A percentile compares a stretch with the other conserved stretches of the same genome.
These are phyloP conservation scores for Cucurbita moschata DNA, from an alignment of 306 rosid genomes.

Conservation along the genomic window DNA sequence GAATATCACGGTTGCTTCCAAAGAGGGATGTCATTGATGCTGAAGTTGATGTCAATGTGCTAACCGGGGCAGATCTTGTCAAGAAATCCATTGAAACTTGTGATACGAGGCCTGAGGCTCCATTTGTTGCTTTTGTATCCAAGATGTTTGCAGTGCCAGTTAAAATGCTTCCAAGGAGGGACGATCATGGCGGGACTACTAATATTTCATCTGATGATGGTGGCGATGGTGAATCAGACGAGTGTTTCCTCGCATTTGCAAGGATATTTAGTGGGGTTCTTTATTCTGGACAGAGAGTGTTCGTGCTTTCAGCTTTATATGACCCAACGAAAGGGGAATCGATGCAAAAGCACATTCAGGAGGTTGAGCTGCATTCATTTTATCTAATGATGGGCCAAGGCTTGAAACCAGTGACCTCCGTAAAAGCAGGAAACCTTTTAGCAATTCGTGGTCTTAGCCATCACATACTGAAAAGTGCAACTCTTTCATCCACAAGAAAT, in stretches of 20 bases:
- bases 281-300: slow-evolving; percentile 46
- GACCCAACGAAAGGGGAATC: slow-evolving; percentile 72
- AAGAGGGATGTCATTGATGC: slow-evolving; percentile 26
- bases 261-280: slow-evolving; percentile 81
- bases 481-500: slow-evolving; percentile 65
- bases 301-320: slow-evolving; percentile 80
- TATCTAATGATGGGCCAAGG: slow-evolving; percentile 97
- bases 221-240: slow-evolving; percentile 54
- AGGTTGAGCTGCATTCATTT: slow-evolving; percentile 52
- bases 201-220: slow-evolving; percentile 26
- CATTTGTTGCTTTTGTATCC: slow-evolving; percentile 76
- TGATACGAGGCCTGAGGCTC: slow-evolving; percentile 52
- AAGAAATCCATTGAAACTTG: slow-evolving; percentile 50
- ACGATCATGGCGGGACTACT: slow-evolving; percentile 15
- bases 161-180: slow-evolving; percentile 48
- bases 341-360: slow-evolving; percentile 67
- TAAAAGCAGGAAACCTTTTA: slow-evolving; percentile 66
- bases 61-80: slow-evolving; percentile 34
- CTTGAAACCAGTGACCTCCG: slow-evolving; percentile 51
- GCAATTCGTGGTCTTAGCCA: slow-evolving; percentile 93
- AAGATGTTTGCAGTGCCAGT: slow-evolving; percentile 84
- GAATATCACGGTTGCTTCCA: slow-evolving; percentile 52
- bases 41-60: slow-evolving; percentile 13
- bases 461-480: slow-evolving; percentile 77
- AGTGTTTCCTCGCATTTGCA: slow-evolving; percentile 87